phyloP scores from a whole-genome alignment of 1,139 yeast species.

The Diutina pseudorugosa region DNA sequence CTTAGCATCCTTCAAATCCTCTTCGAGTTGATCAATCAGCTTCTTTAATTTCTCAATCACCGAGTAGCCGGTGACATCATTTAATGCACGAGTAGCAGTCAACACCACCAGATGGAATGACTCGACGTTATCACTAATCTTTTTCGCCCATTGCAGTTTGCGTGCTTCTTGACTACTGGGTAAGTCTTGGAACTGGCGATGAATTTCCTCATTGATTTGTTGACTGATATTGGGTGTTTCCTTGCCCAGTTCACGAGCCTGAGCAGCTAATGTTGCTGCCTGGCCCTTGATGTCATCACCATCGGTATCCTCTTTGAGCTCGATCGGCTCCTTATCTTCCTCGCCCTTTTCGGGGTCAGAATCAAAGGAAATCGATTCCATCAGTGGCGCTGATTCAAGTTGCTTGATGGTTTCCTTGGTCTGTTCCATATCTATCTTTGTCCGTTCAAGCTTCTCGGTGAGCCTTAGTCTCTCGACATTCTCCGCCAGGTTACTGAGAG shows the following conservation, averaged over 20 bases:
- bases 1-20: conserved; percentile 38
- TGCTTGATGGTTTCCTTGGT: not conserved
- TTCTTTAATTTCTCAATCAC: conserved; percentile 62
- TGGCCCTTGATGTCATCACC: not conserved
- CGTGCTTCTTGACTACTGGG: conserved; percentile 22
- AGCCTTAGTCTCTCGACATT: not conserved
- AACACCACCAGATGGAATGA: conserved; percentile 48
- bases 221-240: not conserved
- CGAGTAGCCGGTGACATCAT: conserved; percentile 89
- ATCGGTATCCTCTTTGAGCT: not conserved
- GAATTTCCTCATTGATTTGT: conserved; percentile 12
- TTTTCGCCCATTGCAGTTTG: conserved; percentile 14
- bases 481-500: not conserved
- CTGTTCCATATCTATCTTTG: not conserved
- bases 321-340: not conserved
- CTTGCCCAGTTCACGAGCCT: conserved; percentile 1
- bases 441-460: not conserved
- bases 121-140: conserved; percentile 42
- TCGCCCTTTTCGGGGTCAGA: not conserved
- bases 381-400: not conserved
- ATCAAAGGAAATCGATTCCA: not conserved
- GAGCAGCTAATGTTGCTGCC: not conserved
- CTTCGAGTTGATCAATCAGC: conserved; percentile 41
- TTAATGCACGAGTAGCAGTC: conserved; percentile 57
- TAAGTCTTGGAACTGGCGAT: conserved; percentile 14